Base-by-base conservation (phyloP, 2,329 filamentous ascomycete genomes). In the Laburnicola sp. region DNA sequence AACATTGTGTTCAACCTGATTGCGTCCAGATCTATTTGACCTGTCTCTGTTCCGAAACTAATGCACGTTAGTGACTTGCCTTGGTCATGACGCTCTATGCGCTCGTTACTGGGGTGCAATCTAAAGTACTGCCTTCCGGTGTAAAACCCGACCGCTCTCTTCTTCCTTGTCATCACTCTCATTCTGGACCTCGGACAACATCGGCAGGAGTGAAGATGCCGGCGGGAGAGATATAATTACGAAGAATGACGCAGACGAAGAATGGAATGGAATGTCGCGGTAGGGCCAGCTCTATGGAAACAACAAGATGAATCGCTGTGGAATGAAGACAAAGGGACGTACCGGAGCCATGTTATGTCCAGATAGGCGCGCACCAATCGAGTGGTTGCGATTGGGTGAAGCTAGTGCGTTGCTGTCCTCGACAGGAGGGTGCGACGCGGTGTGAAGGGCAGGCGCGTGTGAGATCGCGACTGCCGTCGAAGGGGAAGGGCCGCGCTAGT, bases 1-100 rank as follows among this genome's bases (percentile, higher is more conserved):
- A 43, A 86, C 78, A 76, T 88, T 86, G 68, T 86, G 83, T 58
- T 88, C 85, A 46, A 80, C 76, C 59, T 83, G 80, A 37, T 75
- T 76, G 54, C 82, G 80, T 50, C 81, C 78, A 52, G 80, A 80
- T 59, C 83, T 79, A 53, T 82, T 81, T 54, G 80, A 81, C 21
- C 81, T 79, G 56, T 82, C 81, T 50, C 80, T 79, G 39, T 80
- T 78, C 45, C 81, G 76, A 60, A 83, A 82, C 81, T 83, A n/a
- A 34, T 2, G 5, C 10, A 8, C n/a, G n/a, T 45, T 37, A 45
- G 43, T 26, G n/a, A 5, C 16, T 37, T 30, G 6, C 10, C 28
- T 30, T 30, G 6, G 6, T 30, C 16, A 16, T 16, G 16, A 16
- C 16, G 16, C 16, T 16, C 16, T 16, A 16, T 16, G 16, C 16